phyloP scores from a whole-genome alignment of 129 eudicot species.

The Glebionis coronaria region DNA sequence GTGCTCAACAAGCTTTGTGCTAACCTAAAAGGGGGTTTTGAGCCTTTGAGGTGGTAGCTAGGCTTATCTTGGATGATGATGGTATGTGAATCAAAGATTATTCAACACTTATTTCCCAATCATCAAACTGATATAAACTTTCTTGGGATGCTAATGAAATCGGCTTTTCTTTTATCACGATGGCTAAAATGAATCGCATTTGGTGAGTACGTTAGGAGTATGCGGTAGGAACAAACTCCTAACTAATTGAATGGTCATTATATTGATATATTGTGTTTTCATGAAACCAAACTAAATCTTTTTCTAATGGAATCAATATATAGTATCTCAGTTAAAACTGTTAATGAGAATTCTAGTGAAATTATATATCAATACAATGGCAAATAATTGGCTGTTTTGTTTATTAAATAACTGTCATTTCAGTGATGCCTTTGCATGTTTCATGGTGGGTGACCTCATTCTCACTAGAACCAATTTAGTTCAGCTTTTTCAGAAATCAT shows the following conservation, averaged over 20 bases:
- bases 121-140: too few species aligned
- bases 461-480: constrained; percentile 12
- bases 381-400: constrained; percentile 7
- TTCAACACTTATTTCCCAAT: too few species aligned
- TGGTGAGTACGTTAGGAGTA: too few species aligned
- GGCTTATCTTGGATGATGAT: neutral
- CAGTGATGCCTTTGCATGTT: constrained; percentile 13
- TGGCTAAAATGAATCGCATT: too few species aligned
- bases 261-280: too few species aligned
- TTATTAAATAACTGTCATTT: constrained; percentile 3
- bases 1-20: constrained; percentile 18
- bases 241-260: too few species aligned
- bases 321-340: neutral
- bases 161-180: too few species aligned
- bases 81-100: neutral
- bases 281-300: neutral
- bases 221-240: too few species aligned
- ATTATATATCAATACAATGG: neutral
- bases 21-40: neutral
- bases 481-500: constrained; percentile 28
- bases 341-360: neutral
- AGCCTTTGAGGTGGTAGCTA: neutral
- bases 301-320: neutral
- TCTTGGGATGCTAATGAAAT: too few species aligned
- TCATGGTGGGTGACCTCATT: constrained; percentile 24